Percentiles rank a stretch among this genome's conserved stretches.
Conservation (phyloP, 257 asterid species). For the Haberlea rhodopensis region DNA sequence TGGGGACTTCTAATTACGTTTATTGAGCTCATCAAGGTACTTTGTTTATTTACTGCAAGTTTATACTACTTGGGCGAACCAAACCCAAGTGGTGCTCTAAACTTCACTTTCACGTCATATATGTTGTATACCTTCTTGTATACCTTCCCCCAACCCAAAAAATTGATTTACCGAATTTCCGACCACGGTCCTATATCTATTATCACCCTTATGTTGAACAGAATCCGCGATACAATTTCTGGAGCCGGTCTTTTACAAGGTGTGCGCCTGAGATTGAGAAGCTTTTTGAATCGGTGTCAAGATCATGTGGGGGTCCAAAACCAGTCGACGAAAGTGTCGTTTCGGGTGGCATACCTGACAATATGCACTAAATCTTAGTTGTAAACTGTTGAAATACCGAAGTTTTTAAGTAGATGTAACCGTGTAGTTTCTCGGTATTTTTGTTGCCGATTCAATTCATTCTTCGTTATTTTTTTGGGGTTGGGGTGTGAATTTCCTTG, state of each 20-base stretch:
- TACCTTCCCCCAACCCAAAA: background rate
- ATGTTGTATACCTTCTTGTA: too few species aligned
- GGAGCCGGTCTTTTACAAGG: constrained; percentile 85
- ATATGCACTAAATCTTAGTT: constrained; percentile 42
- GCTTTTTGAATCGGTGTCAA: constrained; percentile 81
- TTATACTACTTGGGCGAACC: background rate
- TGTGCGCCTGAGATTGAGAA: constrained; percentile 96
- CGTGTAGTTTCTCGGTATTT: background rate
- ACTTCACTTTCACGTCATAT: background rate
- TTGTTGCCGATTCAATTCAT: too few species aligned
- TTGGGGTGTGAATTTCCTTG: too few species aligned
- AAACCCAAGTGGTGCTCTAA: background rate
- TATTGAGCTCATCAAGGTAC: constrained; percentile 88
- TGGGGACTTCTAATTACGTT: constrained; percentile 95
- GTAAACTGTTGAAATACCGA: background rate
- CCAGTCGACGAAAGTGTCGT: constrained; percentile 74
- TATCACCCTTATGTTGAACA: constrained; percentile 25
- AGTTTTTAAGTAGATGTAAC: background rate
- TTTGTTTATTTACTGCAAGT: background rate
- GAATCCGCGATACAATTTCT: constrained; percentile 92
- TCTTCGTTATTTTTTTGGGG: too few species aligned
- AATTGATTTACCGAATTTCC: background rate
- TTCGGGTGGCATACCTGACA: constrained; percentile 68
- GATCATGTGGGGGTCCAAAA: constrained; percentile 94
- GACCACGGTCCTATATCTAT: background rate